Percentiles rank a stretch among this genome's conserved stretches.
Conservation (phyloP, 2,329 filamentous ascomycete species). For the Talaromyces albobiverticillius region DNA sequence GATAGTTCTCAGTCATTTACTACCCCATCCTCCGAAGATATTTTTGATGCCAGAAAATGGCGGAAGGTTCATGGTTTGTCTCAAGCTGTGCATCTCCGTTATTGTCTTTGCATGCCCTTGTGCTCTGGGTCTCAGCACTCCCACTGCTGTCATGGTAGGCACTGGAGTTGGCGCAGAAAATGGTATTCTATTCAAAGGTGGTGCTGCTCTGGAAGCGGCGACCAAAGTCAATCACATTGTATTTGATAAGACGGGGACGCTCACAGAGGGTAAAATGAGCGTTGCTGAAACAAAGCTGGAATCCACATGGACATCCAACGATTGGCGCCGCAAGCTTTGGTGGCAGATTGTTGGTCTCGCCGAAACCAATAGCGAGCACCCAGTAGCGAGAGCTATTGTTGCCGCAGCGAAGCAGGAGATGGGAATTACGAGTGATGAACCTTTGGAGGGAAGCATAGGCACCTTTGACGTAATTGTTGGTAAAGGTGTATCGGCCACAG, state of each 20-base stretch:
- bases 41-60: conserved; percentile 78
- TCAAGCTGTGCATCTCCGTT: conserved; percentile 96
- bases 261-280: conserved; percentile 94
- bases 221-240: conserved; percentile 89
- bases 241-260: conserved; percentile 92
- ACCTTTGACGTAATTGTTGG: conserved; percentile 83
- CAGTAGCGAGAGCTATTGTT: conserved; percentile 86
- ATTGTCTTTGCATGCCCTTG: conserved; percentile 98
- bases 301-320: conserved; percentile 65
- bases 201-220: conserved; percentile 83
- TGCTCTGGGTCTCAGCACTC: conserved; percentile 90
- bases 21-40: conserved; percentile 80
- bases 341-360: conserved; percentile 96
- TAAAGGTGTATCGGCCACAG: conserved; percentile 75
- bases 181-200: conserved; percentile 96
- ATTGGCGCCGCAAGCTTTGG: conserved; percentile 73
- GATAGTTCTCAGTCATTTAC: conserved; percentile 90
- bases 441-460: conserved; percentile 77
- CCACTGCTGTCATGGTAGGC: conserved; percentile 97
- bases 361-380: conserved; percentile 94
- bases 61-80: conserved; percentile 91
- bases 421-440: conserved; percentile 66
- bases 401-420: conserved; percentile 72
- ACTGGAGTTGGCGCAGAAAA: conserved; percentile 95
- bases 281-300: conserved; percentile 71